Base-by-base conservation (phyloP, 2,329 filamentous ascomycete genomes). In the Piedraia hortae region DNA sequence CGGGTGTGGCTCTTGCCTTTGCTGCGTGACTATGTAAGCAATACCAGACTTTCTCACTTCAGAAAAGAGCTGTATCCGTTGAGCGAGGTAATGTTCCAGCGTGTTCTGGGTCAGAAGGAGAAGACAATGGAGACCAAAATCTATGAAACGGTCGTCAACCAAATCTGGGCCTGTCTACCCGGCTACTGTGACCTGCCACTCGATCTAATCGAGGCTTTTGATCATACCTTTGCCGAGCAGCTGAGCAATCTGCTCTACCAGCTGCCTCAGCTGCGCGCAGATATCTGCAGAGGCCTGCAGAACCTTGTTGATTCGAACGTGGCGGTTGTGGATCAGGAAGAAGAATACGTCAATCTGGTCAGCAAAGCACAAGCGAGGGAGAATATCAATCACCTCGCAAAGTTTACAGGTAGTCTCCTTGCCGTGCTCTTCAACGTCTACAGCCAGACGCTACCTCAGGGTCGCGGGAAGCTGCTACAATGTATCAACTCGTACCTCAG, bases 361-460 rank as follows among this genome's bases (percentile, higher is more conserved):
- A 66, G 71, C 3, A 78, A 71, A 41, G 59, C 54, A 3, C 56
- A 65, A 17, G 82, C 85, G 0, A 53, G 64, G 42, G 67, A 68
- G 45, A 91, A 91, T 39, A 50, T 93, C 17, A 52, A 63, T n/a
- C 69, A 89, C 41, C 54, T 97, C 7, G 65, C 74, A 9, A 52
- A 53, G 1, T 80, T 85, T 39, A 60, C 82, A 1, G 70, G 70
- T 28, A 93, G 93, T 37, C 61, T 97, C 47, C 62, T 97, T 18
- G 80, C 85, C 4, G 82, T 93, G 1, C 53, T 97, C n/a, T 93
- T 97, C 56, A 97, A 97, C 41, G 82, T 97, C 19, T 97, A 97
- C 50, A 90, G 74, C 31, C 74, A 91, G 45, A 97, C 85, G 1
- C 56, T 97, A 12, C 82, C 85, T 2, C 77, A 91, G 39, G 85